These are phyloP conservation scores for Amaranthus palmeri DNA, from an alignment of 148 eudicot genomes.

Conservation along the genomic window DNA sequence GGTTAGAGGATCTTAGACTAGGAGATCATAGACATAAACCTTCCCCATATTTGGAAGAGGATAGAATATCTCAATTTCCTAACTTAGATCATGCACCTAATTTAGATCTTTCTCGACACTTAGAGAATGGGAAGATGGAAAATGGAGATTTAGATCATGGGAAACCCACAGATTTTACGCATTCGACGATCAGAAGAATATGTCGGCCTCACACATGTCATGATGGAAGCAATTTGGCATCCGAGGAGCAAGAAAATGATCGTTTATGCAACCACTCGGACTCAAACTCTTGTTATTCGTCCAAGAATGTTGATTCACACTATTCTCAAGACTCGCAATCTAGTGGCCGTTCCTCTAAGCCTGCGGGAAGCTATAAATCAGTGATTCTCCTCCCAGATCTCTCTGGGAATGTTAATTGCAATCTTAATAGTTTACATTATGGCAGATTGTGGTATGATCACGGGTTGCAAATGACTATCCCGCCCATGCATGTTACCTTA, in stretches of 20 bases:
- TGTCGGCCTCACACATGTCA: background rate
- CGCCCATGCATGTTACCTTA: conserved; percentile 32
- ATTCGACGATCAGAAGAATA: no score
- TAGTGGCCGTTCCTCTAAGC: background rate
- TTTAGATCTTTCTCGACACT: conserved; percentile 29
- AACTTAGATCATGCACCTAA: conserved; percentile 40
- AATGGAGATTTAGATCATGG: conserved; percentile 25
- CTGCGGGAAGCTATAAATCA: conserved; percentile 20
- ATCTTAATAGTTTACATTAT: conserved; percentile 39
- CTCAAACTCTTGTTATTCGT: conserved; percentile 7
- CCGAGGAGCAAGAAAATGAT: conserved; percentile 13
- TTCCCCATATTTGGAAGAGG: conserved; percentile 14
- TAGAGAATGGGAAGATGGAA: conserved; percentile 28
- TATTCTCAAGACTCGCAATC: conserved; percentile 19
- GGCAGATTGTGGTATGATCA: conserved; percentile 53
- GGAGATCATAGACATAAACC: conserved; percentile 21
- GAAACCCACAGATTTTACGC: conserved; percentile 9
- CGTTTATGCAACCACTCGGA: conserved; percentile 6
- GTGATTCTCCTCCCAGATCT: conserved; percentile 47
- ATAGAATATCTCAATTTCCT: conserved; percentile 10
- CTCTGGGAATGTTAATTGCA: conserved; percentile 54
- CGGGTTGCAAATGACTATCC: conserved; percentile 30
- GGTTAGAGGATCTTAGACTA: conserved; percentile 31
- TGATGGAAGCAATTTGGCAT: conserved; percentile 7
- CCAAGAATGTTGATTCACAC: background rate